Percentiles rank a stretch among this genome's conserved stretches.
These are phyloP conservation scores for Aureobasidium sp. DNA, from an alignment of 2,329 filamentous ascomycete species.

Conservation along the genomic window DNA sequence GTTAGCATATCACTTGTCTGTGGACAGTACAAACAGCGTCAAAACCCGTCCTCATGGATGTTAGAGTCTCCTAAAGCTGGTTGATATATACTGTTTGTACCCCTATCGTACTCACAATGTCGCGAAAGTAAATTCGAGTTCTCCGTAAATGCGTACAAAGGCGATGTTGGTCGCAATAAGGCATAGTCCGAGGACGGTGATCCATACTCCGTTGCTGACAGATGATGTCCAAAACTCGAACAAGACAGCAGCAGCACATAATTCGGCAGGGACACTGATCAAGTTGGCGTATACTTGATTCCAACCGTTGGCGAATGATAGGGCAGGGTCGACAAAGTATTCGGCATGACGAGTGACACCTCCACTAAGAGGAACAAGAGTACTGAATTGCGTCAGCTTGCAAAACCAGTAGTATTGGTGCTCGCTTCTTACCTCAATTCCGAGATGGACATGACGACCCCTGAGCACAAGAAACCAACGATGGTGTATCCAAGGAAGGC, in stretches of 20 bases:
- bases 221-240: constrained; percentile 21
- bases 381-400: constrained; percentile 32
- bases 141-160: constrained; percentile 46
- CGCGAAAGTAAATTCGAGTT: constrained; percentile 19
- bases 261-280: constrained; percentile 13
- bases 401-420: not conserved
- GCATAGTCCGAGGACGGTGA: constrained; percentile 31
- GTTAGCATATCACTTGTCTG: too few relatives aligned
- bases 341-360: constrained; percentile 70
- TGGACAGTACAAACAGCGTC: too few relatives aligned
- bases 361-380: constrained; percentile 68
- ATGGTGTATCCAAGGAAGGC: constrained; percentile 5
- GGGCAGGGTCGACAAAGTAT: constrained; percentile 64
- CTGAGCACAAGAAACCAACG: not conserved
- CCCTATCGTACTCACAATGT: not conserved
- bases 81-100: too few relatives aligned
- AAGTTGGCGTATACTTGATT: constrained; percentile 66
- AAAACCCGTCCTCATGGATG: too few relatives aligned
- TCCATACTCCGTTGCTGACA: constrained; percentile 50
- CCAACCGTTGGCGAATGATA: constrained; percentile 75
- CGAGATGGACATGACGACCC: constrained; percentile 50
- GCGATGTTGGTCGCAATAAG: constrained; percentile 53
- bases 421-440: constrained; percentile 50
- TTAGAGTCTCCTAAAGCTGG: too few relatives aligned
- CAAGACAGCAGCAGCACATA: constrained; percentile 15